Conservation (phyloP, 148 eudicot genomes). For the Vaccinium macrocarpon region DNA sequence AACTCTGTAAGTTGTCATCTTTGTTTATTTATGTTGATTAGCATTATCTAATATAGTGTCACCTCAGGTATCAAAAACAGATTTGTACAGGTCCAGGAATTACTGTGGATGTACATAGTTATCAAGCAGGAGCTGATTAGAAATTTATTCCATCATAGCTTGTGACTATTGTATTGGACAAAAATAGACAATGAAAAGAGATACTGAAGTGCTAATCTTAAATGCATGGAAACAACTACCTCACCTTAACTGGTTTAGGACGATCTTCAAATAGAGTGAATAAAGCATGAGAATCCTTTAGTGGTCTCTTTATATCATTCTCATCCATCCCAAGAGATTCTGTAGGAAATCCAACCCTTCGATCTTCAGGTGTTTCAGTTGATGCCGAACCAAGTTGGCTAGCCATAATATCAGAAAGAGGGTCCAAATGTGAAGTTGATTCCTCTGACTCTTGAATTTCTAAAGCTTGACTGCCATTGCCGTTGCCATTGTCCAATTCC, state of each 20-base stretch:
- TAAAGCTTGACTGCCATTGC: conserved; percentile 17
- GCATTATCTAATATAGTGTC: neutral
- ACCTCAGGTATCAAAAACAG: neutral
- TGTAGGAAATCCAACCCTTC: conserved; percentile 18
- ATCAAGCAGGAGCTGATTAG: neutral
- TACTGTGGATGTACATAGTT: neutral
- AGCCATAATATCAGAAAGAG: conserved; percentile 29
- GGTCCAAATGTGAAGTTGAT: conserved; percentile 20
- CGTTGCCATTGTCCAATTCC: conserved; percentile 19
- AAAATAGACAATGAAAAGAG: neutral
- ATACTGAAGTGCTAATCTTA: conserved; percentile 2
- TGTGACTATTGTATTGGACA: neutral
- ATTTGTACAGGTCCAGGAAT: neutral
- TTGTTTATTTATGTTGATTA: neutral
- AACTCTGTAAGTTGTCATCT: neutral
- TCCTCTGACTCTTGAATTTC: conserved; percentile 17
- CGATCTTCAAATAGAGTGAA: conserved; percentile 35
- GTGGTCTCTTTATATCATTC: conserved; percentile 20
- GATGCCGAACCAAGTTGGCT: conserved; percentile 32
- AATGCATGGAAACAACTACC: conserved; percentile 10
- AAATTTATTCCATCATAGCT: neutral
- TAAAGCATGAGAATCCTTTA: conserved; percentile 25
- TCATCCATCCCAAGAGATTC: conserved; percentile 27
- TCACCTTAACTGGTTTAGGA: conserved; percentile 48
- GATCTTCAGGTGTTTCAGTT: conserved; percentile 23